Base-by-base conservation (phyloP, 495 filamentous ascomycete genomes). In the Xylaria bambusicola region DNA sequence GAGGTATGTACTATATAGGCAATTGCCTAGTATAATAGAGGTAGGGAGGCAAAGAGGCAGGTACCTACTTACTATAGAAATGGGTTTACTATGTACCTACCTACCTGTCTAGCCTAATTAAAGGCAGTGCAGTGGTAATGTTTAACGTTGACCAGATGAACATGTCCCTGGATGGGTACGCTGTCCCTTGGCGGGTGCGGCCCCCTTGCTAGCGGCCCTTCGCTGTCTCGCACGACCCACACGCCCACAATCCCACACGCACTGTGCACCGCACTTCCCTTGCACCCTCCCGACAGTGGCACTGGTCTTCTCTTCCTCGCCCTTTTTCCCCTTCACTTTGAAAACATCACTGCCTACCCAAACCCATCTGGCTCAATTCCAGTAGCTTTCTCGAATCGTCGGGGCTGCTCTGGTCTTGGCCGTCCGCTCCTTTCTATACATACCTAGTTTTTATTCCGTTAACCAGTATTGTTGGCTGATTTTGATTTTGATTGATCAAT, bases 351-450 rank as follows among this genome's bases (percentile, higher is more conserved):
- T 57, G 50, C 50, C 62, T 60, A 46, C 58, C 63, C 48, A 61
- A 64, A 48, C 62, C 60, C 68, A 53, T 54, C 62, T 80, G 75
- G 77, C 62, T 69, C 77, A 72, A 77, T 77, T 71, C 75, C 75
- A 70, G 72, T 47, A 65, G 76, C 75, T 56, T 73, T 75, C 75
- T 75, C 58, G 63, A 55, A 41, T 52, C 63, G 42, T 49, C 52
- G 67, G 74, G 75, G 75, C 77, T 76, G 74, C 77, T 69, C 69
- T 79, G 77, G 77, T 73, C 71, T 78, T 78, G 77, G 65, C 77
- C 78, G 77, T 79, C 78, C 78, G 74, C 74, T 79, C 78, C 73
- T 79, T 80, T 79, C 59, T 52, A 29, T 57, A 24, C 45, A 63
- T 60, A 52, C 46, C 66, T 61, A 47, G 56, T 69, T 53, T 50